Evolutionary conservation across 2,329 filamentous ascomycete genomes (phyloP), one percentile per base, ranked within the genome.

Genomic region (Fusarium irregulare): DNA sequence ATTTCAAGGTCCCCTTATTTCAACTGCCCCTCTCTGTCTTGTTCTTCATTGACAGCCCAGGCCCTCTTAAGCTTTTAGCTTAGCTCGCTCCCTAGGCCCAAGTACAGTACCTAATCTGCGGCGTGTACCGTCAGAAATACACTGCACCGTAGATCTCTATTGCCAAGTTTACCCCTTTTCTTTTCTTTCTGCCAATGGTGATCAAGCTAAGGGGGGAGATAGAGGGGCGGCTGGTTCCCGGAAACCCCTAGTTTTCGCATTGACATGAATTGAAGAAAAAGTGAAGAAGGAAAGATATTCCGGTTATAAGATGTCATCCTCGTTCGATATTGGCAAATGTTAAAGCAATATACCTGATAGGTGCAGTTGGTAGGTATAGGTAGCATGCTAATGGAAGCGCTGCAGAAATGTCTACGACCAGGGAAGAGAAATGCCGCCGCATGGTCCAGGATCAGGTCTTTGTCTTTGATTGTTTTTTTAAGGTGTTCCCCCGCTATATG

Each of bases 141-240:
- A 66, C 57, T 65, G 47, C 50, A 51, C 47, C 18, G 66, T 70
- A 70, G 66, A 70, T 70, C 66, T 59, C 49, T 55, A 28, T 66
- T 66, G 47, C 63, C 47, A 58, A 66, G 42, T 53, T 30, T 61
- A 62, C 67, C 66, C 66, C 66, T 60, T 63, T 69, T 68, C 48
- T 25, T 20, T 49, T 69, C 45, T 25, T 20, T 49, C 46, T 65
- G 45, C 59, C 59, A 68, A 60, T 64, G 27, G 40, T 42, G 44
- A 49, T 41, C 49, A 30, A 56, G 30, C 47, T 53, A 44, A 41
- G 23, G 45, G 53, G 25, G 34, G 23, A 40, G 21, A 23, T 57
- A 57, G 64, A 60, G 70, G 67, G 70, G 72, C 71, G 61, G 61
- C 57, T 69, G 60, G 54, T 66, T 64, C 49, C 56, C 66, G 45